Evolutionary conservation across 1,139 yeast species (phyloP).

Genomic region (Magnusiomyces fungicola): DNA sequence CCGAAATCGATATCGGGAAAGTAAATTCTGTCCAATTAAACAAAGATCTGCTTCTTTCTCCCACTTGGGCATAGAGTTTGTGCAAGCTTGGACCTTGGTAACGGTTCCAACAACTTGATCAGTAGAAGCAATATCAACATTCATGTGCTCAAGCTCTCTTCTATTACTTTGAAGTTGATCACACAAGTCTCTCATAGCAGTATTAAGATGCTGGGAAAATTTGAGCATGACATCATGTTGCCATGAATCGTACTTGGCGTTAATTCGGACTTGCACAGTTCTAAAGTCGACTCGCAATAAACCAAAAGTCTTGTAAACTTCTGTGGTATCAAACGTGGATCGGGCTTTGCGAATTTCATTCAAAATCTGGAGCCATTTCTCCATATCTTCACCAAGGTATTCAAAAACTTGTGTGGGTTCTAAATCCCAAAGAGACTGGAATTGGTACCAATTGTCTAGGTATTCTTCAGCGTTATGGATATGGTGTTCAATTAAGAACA

Average conservation of each 20-base stretch:
- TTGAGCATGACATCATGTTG: conserved; percentile 42
- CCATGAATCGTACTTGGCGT: conserved; percentile 52
- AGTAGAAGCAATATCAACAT: conserved; percentile 35
- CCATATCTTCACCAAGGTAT: conserved; percentile 34
- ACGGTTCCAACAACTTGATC: conserved; percentile 34
- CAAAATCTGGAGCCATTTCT: conserved; percentile 44
- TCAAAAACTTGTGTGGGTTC: conserved; percentile 33
- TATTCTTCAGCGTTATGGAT: conserved; percentile 33
- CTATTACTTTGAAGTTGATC: conserved; percentile 28
- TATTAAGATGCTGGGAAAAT: conserved; percentile 38
- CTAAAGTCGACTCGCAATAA: conserved; percentile 39
- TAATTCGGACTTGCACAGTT: conserved; percentile 49
- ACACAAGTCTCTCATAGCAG: conserved; percentile 28
- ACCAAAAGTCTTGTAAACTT: conserved; percentile 38
- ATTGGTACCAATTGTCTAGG: conserved; percentile 45
- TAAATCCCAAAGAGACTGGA: conserved; percentile 57
- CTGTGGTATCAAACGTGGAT: conserved; percentile 46
- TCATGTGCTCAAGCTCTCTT: conserved; percentile 31
- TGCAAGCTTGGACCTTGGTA: conserved; percentile 31
- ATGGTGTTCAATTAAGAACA: conserved; percentile 21
- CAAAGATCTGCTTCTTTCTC: conserved; percentile 26
- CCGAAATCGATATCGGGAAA: conserved; percentile 42
- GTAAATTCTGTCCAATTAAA: conserved; percentile 39
- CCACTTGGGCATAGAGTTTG: conserved; percentile 31
- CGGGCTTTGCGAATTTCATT: conserved; percentile 43